Evolutionary conservation across 495 filamentous ascomycete species (phyloP), one percentile per base, ranked within the genome.

Genomic region (Talaromyces liani): DNA sequence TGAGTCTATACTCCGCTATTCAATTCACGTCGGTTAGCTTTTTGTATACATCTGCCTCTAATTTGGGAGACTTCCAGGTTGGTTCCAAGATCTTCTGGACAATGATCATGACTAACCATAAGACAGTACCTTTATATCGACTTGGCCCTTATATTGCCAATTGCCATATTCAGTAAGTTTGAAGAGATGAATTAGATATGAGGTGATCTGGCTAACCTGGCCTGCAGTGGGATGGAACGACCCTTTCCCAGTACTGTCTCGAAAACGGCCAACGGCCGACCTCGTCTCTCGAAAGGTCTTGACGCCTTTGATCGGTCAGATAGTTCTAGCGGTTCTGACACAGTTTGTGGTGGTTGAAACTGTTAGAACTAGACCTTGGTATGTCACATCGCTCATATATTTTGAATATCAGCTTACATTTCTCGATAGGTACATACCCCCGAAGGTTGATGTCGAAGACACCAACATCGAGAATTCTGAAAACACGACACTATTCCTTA

Each of bases 11-110:
- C 75, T 97, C 93, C 4, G 94, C 94, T 6, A 99, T 99, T 60
- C 95, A 99, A 75, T 99, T 99, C 79, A 95, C 91, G n/a, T 89
- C 92, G 2, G 95, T 99, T 72, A 97, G 91, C 84, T 96, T 99
- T 70, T 80, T 99, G 25, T 99, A 99, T 73, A 90, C 91, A 6
- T 95, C 90, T 24, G 95, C 88, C 18, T 97, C 93, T 20, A 99
- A 99, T 72, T 82, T 99, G 12, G 95, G 93, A 54, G 95, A 99
- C 72, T 97, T 97, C 67, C 94, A 98, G 80, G 88, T 88, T 71
- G 58, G 71, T 6, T 25, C 41, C 24, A 22, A 29, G 25, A 34
- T 22, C 39, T 36, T 29, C 14, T 56, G 12, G 25, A 36, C 22
- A 14, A 62, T 41, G 64, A 59, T 67, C 25, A n/a, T 70, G 36